Evolutionary conservation across 2,329 filamentous ascomycete species (phyloP).

Genomic region (Fusarium sp.): DNA sequence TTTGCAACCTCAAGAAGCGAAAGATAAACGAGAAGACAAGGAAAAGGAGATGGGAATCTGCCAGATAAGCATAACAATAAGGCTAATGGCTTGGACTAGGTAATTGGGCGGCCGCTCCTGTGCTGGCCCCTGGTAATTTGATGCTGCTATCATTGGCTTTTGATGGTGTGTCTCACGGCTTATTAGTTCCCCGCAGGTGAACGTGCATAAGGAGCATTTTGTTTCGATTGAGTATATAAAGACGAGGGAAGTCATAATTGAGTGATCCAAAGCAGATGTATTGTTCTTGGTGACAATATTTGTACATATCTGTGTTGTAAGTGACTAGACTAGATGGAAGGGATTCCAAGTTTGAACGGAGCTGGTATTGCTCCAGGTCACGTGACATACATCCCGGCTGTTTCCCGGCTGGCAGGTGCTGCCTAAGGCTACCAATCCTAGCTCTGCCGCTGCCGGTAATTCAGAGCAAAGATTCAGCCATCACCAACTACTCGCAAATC

Average conservation of each 20-base stretch:
- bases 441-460: conserved; percentile 45
- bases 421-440: conserved; percentile 48
- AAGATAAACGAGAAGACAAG: conserved; percentile 9
- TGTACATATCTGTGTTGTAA: background rate
- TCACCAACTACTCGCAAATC: conserved; percentile 48
- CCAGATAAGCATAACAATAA: conserved; percentile 26
- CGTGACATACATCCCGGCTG: conserved; percentile 28
- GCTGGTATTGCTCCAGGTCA: conserved; percentile 12
- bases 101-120: conserved; percentile 33
- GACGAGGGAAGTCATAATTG: conserved; percentile 13
- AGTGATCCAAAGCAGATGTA: background rate
- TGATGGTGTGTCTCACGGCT: conserved; percentile 38
- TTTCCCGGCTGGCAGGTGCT: conserved; percentile 32
- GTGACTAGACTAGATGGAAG: background rate
- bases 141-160: conserved; percentile 40
- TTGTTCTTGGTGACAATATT: background rate
- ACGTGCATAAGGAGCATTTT: conserved; percentile 23
- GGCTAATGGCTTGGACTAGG: conserved; percentile 15
- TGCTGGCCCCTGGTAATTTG: conserved; percentile 35
- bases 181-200: conserved; percentile 20
- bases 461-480: conserved; percentile 53
- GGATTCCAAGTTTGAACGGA: background rate
- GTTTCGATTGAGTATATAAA: conserved; percentile 14
- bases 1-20: conserved; percentile 7
- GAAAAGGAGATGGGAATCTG: conserved; percentile 24